A percentile compares a stretch with the other conserved stretches of the same genome.
Evolutionary conservation across 2,329 filamentous ascomycete species (phyloP).

Genomic region (Huntiella savannae): DNA sequence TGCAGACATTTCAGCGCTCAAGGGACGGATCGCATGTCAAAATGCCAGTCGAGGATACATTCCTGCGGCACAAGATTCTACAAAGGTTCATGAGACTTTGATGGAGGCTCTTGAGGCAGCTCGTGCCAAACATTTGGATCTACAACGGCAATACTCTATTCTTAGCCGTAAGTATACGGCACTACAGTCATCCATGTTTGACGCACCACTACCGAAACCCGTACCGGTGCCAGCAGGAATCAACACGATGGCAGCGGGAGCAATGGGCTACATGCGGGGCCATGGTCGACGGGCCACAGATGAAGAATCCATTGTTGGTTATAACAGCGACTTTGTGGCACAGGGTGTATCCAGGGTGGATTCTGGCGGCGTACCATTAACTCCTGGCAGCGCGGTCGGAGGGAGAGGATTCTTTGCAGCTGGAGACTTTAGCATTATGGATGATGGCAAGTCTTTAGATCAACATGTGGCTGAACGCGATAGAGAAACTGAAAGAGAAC

Average conservation of each 20-base stretch:
- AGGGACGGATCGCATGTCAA: constrained; percentile 19
- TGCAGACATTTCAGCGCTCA: constrained; percentile 28
- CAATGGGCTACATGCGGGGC: too few relatives aligned
- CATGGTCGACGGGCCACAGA: too few relatives aligned
- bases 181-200: constrained; percentile 30
- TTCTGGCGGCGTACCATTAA: too few relatives aligned
- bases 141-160: constrained; percentile 31
- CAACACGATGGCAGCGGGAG: too few relatives aligned
- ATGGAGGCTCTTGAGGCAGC: constrained; percentile 27
- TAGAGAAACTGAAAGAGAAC: constrained; percentile 19
- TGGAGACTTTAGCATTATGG: too few relatives aligned
- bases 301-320: too few relatives aligned
- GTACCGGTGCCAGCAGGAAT: constrained; percentile 1
- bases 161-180: constrained; percentile 33
- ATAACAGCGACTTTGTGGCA: too few relatives aligned
- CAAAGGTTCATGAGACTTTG: constrained; percentile 1
- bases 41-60: constrained; percentile 15
- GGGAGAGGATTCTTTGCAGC: constrained; percentile 16
- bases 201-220: constrained; percentile 4
- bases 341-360: too few relatives aligned
- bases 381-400: constrained; percentile 13
- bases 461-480: constrained; percentile 13
- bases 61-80: neutral
- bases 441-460: too few relatives aligned
- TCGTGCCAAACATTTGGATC: constrained; percentile 31